These are phyloP conservation scores for Cordia subcordata DNA, from an alignment of 257 asterid species.

Conservation along the genomic window DNA sequence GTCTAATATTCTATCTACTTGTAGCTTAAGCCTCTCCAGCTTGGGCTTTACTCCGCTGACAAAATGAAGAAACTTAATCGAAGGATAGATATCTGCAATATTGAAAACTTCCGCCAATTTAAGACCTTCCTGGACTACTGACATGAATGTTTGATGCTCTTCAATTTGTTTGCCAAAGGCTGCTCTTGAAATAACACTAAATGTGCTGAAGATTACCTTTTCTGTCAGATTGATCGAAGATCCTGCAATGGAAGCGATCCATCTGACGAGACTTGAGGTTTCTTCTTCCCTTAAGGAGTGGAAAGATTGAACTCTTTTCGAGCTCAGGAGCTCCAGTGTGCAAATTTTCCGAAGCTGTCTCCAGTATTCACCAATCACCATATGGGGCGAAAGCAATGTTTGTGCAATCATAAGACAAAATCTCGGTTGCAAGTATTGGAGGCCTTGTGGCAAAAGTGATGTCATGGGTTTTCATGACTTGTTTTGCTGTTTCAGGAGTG, in stretches of 20 bases:
- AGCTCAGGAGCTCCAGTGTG: conserved; percentile 30
- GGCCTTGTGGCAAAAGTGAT: conserved; percentile 32
- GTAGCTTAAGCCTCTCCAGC: conserved; percentile 12
- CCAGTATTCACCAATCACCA: conserved; percentile 36
- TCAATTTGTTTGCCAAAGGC: too few species aligned
- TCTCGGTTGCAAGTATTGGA: conserved; percentile 8
- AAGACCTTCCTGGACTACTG: conserved; percentile 2
- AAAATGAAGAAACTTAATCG: conserved; percentile 1
- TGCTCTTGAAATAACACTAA: conserved; percentile 14
- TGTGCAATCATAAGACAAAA: conserved; percentile 16
- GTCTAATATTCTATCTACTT: conserved; percentile 21
- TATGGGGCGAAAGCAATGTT: conserved; percentile 20
- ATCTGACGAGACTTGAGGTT: background rate
- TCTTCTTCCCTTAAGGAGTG: conserved; percentile 22
- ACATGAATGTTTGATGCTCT: conserved; percentile 12
- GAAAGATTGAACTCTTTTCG: conserved; percentile 28
- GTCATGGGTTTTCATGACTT: conserved; percentile 34
- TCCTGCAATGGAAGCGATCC: conserved; percentile 15
- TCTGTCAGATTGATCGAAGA: conserved; percentile 22
- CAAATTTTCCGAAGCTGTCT: conserved; percentile 35
- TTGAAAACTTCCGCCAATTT: background rate
- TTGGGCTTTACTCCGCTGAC: conserved; percentile 22
- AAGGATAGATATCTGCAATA: background rate
- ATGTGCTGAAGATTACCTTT: conserved; percentile 10
- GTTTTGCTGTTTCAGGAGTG: conserved; percentile 25